Conservation (phyloP, 164 flowering plant genomes). For the Piper longum region DNA sequence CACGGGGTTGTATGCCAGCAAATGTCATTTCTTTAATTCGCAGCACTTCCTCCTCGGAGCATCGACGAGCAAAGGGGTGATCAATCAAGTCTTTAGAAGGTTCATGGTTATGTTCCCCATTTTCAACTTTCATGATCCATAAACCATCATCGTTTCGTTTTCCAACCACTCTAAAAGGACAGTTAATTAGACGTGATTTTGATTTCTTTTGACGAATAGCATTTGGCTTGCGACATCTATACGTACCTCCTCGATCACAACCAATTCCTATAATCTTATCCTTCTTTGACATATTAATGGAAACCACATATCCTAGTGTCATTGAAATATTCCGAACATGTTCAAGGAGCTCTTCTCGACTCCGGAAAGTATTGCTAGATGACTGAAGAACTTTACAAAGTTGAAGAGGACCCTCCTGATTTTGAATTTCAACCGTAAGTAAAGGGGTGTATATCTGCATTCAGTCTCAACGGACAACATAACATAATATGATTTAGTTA, state of each 20-base stretch:
- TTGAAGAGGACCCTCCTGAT: not conserved
- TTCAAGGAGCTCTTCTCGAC: constrained; percentile 29
- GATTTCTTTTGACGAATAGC: constrained; percentile 19
- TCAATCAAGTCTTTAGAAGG: constrained; percentile 19
- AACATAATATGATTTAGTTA: not conserved
- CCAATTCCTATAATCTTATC: constrained; percentile 26
- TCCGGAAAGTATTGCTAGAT: constrained; percentile 16
- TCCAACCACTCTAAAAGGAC: constrained; percentile 25
- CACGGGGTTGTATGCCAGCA: constrained; percentile 26
- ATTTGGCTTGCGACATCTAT: constrained; percentile 16
- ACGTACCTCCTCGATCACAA: constrained; percentile 36
- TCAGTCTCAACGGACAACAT: not conserved
- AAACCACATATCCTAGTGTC: constrained; percentile 31
- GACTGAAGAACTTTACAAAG: constrained; percentile 22
- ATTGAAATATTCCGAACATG: constrained; percentile 30
- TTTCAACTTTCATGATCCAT: constrained; percentile 20
- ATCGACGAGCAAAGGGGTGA: constrained; percentile 27
- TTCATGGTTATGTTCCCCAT: constrained; percentile 29
- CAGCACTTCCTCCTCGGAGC: constrained; percentile 23
- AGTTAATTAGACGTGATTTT: constrained; percentile 23
- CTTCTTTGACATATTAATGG: constrained; percentile 28
- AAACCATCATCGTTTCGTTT: constrained; percentile 20
- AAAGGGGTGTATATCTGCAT: not conserved
- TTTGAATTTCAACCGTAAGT: not conserved
- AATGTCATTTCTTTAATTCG: constrained; percentile 22